phyloP scores from a whole-genome alignment of 2,329 filamentous ascomycete species.

The Bertia moriformis region DNA sequence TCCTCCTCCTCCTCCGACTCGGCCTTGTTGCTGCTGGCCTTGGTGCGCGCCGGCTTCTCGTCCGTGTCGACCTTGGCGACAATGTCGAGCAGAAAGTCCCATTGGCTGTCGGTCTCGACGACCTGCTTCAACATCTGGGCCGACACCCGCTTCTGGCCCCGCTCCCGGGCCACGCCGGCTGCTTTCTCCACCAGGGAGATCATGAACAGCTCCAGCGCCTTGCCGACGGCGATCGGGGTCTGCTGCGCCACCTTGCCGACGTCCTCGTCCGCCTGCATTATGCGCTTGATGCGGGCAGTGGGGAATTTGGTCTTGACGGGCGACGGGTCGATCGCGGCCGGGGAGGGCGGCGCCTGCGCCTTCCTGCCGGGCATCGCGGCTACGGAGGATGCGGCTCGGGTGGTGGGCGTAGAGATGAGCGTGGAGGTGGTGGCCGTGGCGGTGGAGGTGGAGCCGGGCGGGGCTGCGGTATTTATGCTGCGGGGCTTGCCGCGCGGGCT shows the following conservation, averaged over 20 bases:
- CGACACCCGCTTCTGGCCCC: slow-evolving; percentile 77
- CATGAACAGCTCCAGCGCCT: slow-evolving; percentile 96
- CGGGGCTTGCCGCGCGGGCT: neutral
- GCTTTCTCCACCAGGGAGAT: slow-evolving; percentile 81
- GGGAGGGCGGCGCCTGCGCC: slow-evolving; percentile 18
- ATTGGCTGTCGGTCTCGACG: slow-evolving; percentile 74
- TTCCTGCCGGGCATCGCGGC: slow-evolving; percentile 23
- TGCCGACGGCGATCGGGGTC: slow-evolving; percentile 86
- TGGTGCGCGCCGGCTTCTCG: slow-evolving; percentile 30
- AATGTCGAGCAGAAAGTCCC: slow-evolving; percentile 87
- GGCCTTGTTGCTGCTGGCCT: slow-evolving; percentile 12
- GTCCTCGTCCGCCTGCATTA: slow-evolving; percentile 98
- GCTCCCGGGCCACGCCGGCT: slow-evolving; percentile 67
- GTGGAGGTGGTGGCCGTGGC: neutral
- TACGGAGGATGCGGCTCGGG: slow-evolving; percentile 4
- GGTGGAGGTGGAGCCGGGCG: neutral
- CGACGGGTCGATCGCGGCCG: slow-evolving; percentile 38
- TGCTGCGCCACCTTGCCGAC: slow-evolving; percentile 97
- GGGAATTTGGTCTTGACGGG: slow-evolving; percentile 91
- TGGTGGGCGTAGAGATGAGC: neutral
- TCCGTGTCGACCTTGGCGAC: slow-evolving; percentile 62
- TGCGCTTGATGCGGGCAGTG: slow-evolving; percentile 91
- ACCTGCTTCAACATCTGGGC: slow-evolving; percentile 85
- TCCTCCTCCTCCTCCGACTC: no score
- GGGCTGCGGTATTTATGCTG: neutral